Conservation (phyloP, 2,329 filamentous ascomycete genomes). For the Sporothrix euskadiensis region DNA sequence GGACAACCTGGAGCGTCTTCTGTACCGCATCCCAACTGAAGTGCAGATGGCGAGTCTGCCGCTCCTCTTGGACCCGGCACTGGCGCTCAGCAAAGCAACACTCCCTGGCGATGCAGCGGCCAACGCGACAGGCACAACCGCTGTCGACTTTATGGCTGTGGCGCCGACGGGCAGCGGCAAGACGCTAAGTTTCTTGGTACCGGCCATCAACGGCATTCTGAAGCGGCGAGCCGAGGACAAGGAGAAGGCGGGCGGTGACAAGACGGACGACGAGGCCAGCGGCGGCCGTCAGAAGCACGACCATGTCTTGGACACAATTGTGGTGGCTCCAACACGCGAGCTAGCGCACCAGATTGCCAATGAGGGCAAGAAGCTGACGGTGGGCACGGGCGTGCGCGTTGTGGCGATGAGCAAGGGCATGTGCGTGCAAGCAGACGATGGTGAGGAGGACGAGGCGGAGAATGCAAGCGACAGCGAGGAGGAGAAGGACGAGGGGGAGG, state of each 20-base stretch:
- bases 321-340: conserved; percentile 77
- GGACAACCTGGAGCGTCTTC: conserved; percentile 79
- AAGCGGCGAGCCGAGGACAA: conserved; percentile 53
- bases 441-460: conserved; percentile 41
- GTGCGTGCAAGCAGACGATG: conserved; percentile 52
- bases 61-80: conserved; percentile 64
- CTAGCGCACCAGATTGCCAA: conserved; percentile 77
- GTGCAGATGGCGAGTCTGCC: conserved; percentile 88
- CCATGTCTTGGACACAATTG: conserved; percentile 63
- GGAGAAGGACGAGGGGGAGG: conserved; percentile 41
- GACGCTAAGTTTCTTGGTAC: conserved; percentile 89
- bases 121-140: conserved; percentile 36
- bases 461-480: conserved; percentile 32
- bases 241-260: conserved; percentile 40
- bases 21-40: conserved; percentile 85
- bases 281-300: conserved; percentile 38
- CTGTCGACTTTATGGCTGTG: conserved; percentile 78
- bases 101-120: conserved; percentile 32
- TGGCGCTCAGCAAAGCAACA: conserved; percentile 47
- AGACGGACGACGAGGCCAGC: conserved; percentile 40
- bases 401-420: conserved; percentile 85
- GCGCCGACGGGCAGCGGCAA: conserved; percentile 97
- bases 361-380: conserved; percentile 75
- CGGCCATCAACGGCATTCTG: conserved; percentile 75
- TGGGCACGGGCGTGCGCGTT: conserved; percentile 74